A percentile compares a stretch with the other conserved stretches of the same genome.
Conservation (phyloP, 768 basidiomycete genomes). For the Kwoniella heveanensis region DNA sequence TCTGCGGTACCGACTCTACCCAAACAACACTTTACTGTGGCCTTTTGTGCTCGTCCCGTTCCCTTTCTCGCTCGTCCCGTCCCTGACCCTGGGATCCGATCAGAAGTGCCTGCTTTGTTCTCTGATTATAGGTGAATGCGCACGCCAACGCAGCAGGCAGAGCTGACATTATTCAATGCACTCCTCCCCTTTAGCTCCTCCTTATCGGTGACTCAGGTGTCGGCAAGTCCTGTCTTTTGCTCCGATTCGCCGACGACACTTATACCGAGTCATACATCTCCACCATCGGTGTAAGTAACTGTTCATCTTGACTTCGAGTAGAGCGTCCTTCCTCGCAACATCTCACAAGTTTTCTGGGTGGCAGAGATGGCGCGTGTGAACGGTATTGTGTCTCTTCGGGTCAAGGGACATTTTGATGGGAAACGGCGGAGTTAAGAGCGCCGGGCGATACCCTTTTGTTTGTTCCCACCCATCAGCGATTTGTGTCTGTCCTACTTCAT, state of each 20-base stretch:
- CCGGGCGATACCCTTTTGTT: neutral
- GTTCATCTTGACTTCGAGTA: neutral
- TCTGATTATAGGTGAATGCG: no score
- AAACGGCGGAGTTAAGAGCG: neutral
- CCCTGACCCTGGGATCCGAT: no score
- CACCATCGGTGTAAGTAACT: slow-evolving; percentile 78
- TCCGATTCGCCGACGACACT: slow-evolving; percentile 94
- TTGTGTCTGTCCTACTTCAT: no score
- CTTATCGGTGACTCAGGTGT: slow-evolving; percentile 98
- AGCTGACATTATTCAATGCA: no score
- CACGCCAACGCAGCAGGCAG: no score
- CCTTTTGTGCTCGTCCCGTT: no score
- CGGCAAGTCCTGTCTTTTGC: slow-evolving; percentile 74
- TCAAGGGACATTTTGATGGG: neutral
- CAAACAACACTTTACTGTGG: no score
- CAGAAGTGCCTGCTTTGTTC: no score
- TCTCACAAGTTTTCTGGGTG: neutral
- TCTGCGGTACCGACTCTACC: no score
- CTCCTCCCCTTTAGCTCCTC: slow-evolving; percentile 69
- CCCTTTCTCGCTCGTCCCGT: no score
- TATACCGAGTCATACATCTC: slow-evolving; percentile 99
- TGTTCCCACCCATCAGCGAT: neutral
- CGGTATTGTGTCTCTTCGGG: no score
- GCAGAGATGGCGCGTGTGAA: neutral
- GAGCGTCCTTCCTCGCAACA: neutral